Evolutionary conservation across 1,139 yeast genomes (phyloP).

Genomic region (Saccharomyces hybrid): DNA sequence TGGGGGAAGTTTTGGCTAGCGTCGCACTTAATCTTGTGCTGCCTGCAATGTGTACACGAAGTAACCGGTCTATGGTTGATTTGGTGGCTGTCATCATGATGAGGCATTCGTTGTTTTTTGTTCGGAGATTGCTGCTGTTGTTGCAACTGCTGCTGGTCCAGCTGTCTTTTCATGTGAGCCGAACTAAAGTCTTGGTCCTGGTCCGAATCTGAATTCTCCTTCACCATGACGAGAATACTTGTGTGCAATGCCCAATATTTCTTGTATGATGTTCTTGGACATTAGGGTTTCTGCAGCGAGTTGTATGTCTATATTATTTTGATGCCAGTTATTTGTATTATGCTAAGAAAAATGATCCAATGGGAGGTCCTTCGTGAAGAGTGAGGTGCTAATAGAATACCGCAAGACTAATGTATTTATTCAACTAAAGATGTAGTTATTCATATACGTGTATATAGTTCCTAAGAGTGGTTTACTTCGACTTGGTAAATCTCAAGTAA

Average conservation of each 20-base stretch:
- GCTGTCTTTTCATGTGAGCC: background rate
- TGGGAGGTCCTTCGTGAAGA: background rate
- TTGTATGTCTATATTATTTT: background rate
- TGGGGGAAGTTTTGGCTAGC: slow-evolving; percentile 78
- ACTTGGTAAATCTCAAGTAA: slow-evolving; percentile 60
- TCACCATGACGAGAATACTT: background rate
- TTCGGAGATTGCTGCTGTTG: background rate
- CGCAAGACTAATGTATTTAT: background rate
- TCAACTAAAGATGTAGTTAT: background rate
- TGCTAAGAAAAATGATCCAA: background rate
- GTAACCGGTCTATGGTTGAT: slow-evolving; percentile 78
- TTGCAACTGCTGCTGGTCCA: background rate
- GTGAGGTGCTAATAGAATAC: background rate
- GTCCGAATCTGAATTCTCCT: background rate
- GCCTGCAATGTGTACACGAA: slow-evolving; percentile 89
- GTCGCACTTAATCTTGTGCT: slow-evolving; percentile 88
- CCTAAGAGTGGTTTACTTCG: slow-evolving; percentile 3
- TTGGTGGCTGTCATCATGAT: slow-evolving; percentile 1
- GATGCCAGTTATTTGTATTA: background rate
- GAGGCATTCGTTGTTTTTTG: background rate
- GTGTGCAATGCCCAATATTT: background rate
- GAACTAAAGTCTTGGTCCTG: background rate
- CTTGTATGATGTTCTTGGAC: background rate
- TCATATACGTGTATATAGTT: background rate
- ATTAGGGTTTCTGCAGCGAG: background rate